A percentile compares a stretch with the other conserved stretches of the same genome.
phyloP scores from a whole-genome alignment of 805 yeast genomes.

The Cyberlindnera samutprakarnensis region DNA sequence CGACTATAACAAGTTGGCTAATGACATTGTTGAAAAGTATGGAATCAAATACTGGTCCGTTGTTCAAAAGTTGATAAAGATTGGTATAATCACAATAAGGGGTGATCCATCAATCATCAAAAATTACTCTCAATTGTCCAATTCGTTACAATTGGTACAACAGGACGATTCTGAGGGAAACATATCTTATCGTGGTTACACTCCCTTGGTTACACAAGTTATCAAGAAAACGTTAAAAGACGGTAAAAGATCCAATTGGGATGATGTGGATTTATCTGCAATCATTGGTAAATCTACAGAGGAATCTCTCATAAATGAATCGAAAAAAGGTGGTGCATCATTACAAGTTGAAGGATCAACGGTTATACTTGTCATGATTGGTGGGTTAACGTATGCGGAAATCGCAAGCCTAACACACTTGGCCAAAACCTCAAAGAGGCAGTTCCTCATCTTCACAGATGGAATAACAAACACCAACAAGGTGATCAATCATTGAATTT shows the following conservation, averaged over 20 bases:
- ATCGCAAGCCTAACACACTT: conserved; percentile 61
- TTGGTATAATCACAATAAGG: conserved; percentile 32
- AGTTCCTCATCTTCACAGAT: conserved; percentile 40
- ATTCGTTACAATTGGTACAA: conserved; percentile 28
- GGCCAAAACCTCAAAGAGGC: conserved; percentile 35
- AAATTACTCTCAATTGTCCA: conserved; percentile 24
- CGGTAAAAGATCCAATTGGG: conserved; percentile 27
- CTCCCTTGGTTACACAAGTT: conserved; percentile 67
- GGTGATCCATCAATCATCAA: conserved; percentile 28
- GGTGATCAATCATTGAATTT: conserved; percentile 19
- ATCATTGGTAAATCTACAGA: conserved; percentile 30
- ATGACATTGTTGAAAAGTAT: conserved; percentile 51
- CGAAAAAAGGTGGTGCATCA: conserved; percentile 13
- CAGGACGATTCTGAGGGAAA: conserved; percentile 32
- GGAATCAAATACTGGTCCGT: conserved; percentile 49
- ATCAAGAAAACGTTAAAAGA: conserved; percentile 57
- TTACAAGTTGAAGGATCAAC: conserved; percentile 16
- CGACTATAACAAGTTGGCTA: conserved; percentile 49
- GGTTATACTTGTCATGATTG: conserved; percentile 52
- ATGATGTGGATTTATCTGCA: conserved; percentile 28
- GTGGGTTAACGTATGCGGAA: conserved; percentile 86
- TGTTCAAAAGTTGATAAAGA: conserved; percentile 40
- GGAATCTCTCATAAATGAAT: conserved; percentile 8
- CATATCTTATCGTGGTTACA: conserved; percentile 58
- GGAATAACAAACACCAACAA: conserved; percentile 38